Conservation (phyloP, 768 basidiomycete species). For the Naganishia randhawae region DNA sequence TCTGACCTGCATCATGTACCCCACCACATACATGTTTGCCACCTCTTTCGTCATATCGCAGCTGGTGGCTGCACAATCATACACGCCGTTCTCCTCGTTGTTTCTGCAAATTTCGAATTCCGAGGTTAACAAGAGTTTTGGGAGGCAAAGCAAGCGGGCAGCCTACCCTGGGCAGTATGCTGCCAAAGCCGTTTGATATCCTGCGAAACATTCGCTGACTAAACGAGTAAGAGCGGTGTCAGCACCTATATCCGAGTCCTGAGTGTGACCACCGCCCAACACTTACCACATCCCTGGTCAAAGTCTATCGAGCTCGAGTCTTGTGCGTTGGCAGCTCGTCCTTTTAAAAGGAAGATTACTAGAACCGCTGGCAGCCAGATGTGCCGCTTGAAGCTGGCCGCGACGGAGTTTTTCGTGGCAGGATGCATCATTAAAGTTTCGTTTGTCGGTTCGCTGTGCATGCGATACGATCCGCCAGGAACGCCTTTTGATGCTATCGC, state of each 20-base stretch:
- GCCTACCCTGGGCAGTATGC: constrained; percentile 10
- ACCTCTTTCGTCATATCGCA: constrained; percentile 8
- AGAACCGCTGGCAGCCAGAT: constrained; percentile 9
- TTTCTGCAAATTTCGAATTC: background rate
- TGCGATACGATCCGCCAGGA: too few relatives aligned
- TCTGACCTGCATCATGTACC: constrained; percentile 11
- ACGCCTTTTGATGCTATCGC: too few relatives aligned
- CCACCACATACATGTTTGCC: constrained; percentile 8
- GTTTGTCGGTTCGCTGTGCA: background rate
- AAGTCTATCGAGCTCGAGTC: background rate
- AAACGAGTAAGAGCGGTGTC: background rate
- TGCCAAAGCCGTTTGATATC: background rate
- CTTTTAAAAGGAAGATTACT: background rate
- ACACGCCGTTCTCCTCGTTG: constrained; percentile 16
- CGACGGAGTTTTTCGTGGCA: background rate
- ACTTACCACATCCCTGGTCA: constrained; percentile 16
- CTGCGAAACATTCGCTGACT: constrained; percentile 5
- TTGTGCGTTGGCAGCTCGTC: constrained; percentile 1
- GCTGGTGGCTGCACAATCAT: constrained; percentile 16
- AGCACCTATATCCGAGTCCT: background rate
- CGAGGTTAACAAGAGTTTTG: background rate
- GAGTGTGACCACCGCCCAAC: too few relatives aligned
- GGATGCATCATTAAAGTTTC: background rate
- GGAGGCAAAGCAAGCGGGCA: background rate
- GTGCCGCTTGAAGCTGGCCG: background rate